Evolutionary conservation across 495 filamentous ascomycete genomes (phyloP), one percentile per base, ranked within the genome.

Genomic region (Podospora fimiseda): DNA sequence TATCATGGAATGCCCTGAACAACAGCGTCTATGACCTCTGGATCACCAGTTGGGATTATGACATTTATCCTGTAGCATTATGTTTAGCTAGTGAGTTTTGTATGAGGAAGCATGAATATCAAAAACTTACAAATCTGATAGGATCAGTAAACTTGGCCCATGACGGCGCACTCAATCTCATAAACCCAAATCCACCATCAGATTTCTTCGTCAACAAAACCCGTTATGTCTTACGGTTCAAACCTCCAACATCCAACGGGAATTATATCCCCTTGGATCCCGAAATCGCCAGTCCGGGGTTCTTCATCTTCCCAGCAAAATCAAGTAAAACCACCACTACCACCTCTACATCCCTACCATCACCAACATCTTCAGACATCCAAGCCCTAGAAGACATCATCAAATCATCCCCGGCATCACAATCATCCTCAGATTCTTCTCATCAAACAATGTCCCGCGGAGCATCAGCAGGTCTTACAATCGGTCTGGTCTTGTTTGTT

Each of bases 1-100:
- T 59, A n/a, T 59, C 57, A 7, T 59, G 57, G 57, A 59, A 59
- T 21, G 52, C 49, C 3, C 52, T 59, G 52, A 59, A 59, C 43
- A 59, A 59, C 39, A 55, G 49, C 43, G 48, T 59, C 9, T 59
- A 59, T 44, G 57, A 59, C 40, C 52, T 59, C 3, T 59, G 57
- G 57, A 38, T 59, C 9, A 59, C 57, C 8, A 59, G 48, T 20
- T 59, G 57, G 56, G 20, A 50, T 8, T 21, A 23, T 15, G 51
- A 51, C 21, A 9, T 45, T 11, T 41, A 51, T 46, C 47, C 47
- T 1, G 44, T 58, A 9, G 51, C 56, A 6, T 36, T 53, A 15
- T 58, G 56, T 43, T 15, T 58, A 21, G 51, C 47, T 18, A 53
- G 56, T 58, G 37, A 58, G 56, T 47, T 39, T 14, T 15, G 11